Percentiles rank a stretch among this genome's conserved stretches.
Conservation (phyloP, 352 stramenopile species). For the Phytophthora pinifolia region DNA sequence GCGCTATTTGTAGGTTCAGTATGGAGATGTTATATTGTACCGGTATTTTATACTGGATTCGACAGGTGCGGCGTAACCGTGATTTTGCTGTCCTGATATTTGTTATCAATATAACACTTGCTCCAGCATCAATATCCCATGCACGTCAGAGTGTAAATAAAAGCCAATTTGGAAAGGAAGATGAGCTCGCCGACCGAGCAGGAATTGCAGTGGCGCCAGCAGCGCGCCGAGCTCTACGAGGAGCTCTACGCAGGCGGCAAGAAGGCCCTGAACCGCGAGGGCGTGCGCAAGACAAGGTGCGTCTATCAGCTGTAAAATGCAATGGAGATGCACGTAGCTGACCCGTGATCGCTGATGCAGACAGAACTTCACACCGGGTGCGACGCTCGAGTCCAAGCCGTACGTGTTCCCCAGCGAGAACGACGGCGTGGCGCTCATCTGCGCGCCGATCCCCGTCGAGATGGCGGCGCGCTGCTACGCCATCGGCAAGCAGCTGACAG, state of each 20-base stretch:
- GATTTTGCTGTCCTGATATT: no score
- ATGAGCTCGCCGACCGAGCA: constrained; percentile 28
- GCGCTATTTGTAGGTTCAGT: no score
- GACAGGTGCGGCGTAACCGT: no score
- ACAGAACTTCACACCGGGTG: constrained; percentile 35
- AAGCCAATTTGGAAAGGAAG: no score
- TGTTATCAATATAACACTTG: no score
- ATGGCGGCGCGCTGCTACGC: constrained; percentile 41
- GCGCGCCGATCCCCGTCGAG: constrained; percentile 36
- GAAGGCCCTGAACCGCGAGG: constrained; percentile 36
- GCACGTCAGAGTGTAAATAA: no score
- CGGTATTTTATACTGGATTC: no score
- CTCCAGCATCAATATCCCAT: no score
- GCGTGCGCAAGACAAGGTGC: constrained; percentile 40
- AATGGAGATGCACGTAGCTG: not conserved
- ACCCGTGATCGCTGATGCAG: constrained; percentile 12
- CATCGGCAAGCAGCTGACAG: constrained; percentile 46
- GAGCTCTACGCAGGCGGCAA: constrained; percentile 40
- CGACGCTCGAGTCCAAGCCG: constrained; percentile 44
- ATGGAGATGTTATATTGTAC: no score
- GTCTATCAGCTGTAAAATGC: not conserved
- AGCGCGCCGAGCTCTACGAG: constrained; percentile 41
- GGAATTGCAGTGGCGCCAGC: constrained; percentile 42
- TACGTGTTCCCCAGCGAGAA: constrained; percentile 47
- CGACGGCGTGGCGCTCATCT: constrained; percentile 54